Conservation (phyloP, 1,139 yeast species). For the Williopsis jadinii region DNA sequence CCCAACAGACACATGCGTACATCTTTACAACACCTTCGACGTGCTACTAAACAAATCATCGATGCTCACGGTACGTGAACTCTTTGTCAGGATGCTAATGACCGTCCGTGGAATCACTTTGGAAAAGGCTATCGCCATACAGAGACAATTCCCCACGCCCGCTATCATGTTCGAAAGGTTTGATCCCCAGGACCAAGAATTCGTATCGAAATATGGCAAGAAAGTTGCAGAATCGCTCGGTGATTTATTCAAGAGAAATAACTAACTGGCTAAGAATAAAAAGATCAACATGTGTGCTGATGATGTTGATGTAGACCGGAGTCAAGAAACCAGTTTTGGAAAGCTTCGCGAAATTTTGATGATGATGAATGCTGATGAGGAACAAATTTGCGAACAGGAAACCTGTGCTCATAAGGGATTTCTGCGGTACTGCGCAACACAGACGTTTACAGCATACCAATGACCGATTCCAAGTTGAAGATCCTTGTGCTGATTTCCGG, state of each 20-base stretch:
- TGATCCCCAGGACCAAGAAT: conserved; percentile 11
- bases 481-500: conserved; percentile 88
- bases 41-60: conserved; percentile 65
- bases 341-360: too few relatives aligned
- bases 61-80: conserved; percentile 66
- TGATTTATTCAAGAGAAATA: conserved; percentile 3
- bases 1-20: conserved; percentile 44
- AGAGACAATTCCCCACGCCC: conserved; percentile 61
- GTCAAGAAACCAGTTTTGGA: background rate
- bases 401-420: background rate
- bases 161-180: conserved; percentile 33
- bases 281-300: background rate
- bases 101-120: conserved; percentile 72
- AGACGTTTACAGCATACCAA: background rate
- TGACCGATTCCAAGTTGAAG: conserved; percentile 17
- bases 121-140: conserved; percentile 79
- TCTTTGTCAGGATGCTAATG: conserved; percentile 72
- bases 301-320: background rate
- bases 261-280: background rate
- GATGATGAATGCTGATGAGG: too few relatives aligned
- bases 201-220: conserved; percentile 16
- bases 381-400: background rate
- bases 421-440: too few relatives aligned
- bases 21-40: conserved; percentile 59
- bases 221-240: conserved; percentile 13